Evolutionary conservation across 495 filamentous ascomycete species (phyloP).

Genomic region (Xanthoparmelia taractica): DNA sequence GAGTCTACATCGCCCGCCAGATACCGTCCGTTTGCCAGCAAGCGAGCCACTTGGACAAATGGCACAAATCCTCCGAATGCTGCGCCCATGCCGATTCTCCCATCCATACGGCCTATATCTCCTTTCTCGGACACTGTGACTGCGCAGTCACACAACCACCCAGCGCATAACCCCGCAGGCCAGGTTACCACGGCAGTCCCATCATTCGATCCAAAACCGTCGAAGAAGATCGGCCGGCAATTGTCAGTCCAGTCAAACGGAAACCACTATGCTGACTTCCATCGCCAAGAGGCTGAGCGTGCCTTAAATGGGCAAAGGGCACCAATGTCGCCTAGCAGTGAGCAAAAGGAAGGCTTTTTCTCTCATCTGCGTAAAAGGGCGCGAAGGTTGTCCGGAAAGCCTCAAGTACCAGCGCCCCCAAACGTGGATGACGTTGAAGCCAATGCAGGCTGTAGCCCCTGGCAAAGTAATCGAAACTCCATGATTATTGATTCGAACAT

Average conservation of each 20-base stretch:
- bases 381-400: conserved; percentile 81
- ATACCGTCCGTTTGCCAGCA: conserved; percentile 51
- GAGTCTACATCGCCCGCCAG: conserved; percentile 37
- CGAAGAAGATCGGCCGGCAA: conserved; percentile 93
- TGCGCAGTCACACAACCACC: conserved; percentile 63
- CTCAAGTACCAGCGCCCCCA: conserved; percentile 67
- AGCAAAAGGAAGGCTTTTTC: conserved; percentile 90
- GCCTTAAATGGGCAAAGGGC: conserved; percentile 77
- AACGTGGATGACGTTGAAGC: conserved; percentile 80
- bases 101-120: conserved; percentile 90
- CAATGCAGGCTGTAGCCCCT: conserved; percentile 83
- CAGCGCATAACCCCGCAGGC: conserved; percentile 33
- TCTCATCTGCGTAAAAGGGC: conserved; percentile 94
- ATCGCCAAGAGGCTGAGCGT: conserved; percentile 84
- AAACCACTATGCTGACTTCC: conserved; percentile 80
- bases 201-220: conserved; percentile 55
- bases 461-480: conserved; percentile 74
- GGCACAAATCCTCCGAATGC: conserved; percentile 57
- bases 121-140: conserved; percentile 87
- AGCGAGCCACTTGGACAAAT: conserved; percentile 84
- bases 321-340: conserved; percentile 54
- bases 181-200: conserved; percentile 28
- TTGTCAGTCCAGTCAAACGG: conserved; percentile 90
- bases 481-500: conserved; percentile 65
- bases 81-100: conserved; percentile 95